Evolutionary conservation across 768 basidiomycete species (phyloP).

Genomic region (Lanmaoa rubissima): DNA sequence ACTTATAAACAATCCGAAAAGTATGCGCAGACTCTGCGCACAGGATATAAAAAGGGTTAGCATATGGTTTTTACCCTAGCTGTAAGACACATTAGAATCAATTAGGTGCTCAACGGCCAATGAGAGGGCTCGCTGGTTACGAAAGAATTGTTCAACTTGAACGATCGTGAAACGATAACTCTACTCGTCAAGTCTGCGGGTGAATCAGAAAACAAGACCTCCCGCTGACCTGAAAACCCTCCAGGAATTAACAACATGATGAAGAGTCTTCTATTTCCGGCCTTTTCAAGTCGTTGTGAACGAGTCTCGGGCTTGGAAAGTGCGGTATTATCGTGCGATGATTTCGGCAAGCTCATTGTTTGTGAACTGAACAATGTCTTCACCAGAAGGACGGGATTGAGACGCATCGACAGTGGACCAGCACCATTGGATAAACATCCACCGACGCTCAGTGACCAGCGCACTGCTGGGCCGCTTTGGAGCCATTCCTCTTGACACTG

Average conservation of each 20-base stretch:
- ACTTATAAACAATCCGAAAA: no score
- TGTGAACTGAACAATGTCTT: slow-evolving; percentile 26
- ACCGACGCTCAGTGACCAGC: slow-evolving; percentile 7
- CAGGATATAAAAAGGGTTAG: no score
- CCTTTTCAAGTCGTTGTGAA: no score
- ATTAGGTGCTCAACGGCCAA: no score
- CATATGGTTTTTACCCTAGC: no score
- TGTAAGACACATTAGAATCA: no score
- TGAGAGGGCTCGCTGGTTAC: no score
- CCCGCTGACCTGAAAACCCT: background rate
- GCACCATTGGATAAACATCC: slow-evolving; percentile 11
- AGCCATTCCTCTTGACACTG: slow-evolving; percentile 11
- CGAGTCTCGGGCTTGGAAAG: background rate
- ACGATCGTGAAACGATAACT: no score
- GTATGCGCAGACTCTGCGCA: no score
- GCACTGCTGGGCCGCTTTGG: slow-evolving; percentile 6
- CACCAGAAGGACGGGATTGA: slow-evolving; percentile 30
- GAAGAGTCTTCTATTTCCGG: background rate
- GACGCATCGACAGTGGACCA: slow-evolving; percentile 25
- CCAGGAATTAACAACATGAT: background rate
- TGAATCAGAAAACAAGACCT: background rate
- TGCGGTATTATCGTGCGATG: background rate
- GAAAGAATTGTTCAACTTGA: no score
- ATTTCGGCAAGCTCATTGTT: background rate
- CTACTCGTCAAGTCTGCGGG: no score